Base-by-base conservation (phyloP, 169 alveolate species). In the Ichthyophthirius multifiliis region DNA sequence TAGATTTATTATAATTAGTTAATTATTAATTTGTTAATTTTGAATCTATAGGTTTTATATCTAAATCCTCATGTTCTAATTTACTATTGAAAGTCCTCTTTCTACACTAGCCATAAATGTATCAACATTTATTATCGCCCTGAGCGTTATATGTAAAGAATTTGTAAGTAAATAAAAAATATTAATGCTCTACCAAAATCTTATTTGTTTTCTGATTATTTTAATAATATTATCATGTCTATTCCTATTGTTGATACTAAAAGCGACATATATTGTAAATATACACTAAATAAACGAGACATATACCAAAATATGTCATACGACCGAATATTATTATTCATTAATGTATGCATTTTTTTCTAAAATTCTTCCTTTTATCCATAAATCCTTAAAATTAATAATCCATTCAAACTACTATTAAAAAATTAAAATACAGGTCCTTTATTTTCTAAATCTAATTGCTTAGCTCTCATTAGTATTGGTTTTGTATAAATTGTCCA, bases 401-500 rank as follows among this genome's bases (percentile, higher is more conserved):
- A 12, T 5, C 75, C 75, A 65, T 18, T 32, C n/a, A 65, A 34
- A 65, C 47, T 32, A 4, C 48, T 65, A 30, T 65, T 30, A 30
- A 65, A 71, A 46, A 79, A 79, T 37, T 43, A 45, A 73, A 79
- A 79, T 30, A 79, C 43, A 20, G 86, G 86, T 12, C 76, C 46
- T 67, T 67, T 79, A 35, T 79, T 41, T 32, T 32, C 75, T 67
- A 79, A 79, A 44, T 79, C 86, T 4, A 79, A 30, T 13, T 67
- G 62, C 48, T 67, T 79, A 5, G 65, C 44, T 47, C 71, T 41
- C 43, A 55, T 78, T 5, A 65, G 31, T 5, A 78, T 20, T 13
- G 43, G 39, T 55, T 55, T 20, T n/a, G 31, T 55, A 27, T 55
- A 55, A n/a, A 20, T 55, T 27, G 31, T 27, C 71, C 71, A 55